Percentiles rank a stretch among this genome's conserved stretches.
Conservation (phyloP, 83 land plant genomes). For the Thuja plicata region DNA sequence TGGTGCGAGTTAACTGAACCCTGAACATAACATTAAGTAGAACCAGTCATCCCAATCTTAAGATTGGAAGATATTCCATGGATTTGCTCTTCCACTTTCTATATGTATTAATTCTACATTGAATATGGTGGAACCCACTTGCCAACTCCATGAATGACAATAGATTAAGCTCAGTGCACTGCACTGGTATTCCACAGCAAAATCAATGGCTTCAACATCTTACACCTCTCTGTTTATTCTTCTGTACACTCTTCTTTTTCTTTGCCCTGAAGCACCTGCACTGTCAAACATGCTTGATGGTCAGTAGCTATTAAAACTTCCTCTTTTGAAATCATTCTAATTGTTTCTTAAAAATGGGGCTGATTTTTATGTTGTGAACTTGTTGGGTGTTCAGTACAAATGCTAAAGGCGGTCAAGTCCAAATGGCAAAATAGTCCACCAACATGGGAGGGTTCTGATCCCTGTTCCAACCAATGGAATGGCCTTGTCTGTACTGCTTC, state of each 20-base stretch:
- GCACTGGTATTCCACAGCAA: neutral
- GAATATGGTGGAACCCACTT: neutral
- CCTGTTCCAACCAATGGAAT: conserved; percentile 40
- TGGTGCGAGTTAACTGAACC: too few relatives aligned
- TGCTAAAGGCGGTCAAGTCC: conserved; percentile 20
- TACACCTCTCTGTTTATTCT: neutral
- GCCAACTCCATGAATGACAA: neutral
- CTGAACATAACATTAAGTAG: neutral
- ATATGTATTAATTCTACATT: neutral
- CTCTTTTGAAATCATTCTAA: neutral
- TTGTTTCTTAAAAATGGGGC: neutral
- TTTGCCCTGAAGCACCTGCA: neutral
- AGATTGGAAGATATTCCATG: too few relatives aligned
- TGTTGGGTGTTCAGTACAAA: conserved; percentile 20
- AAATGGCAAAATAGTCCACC: conserved; percentile 33
- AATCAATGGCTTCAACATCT: neutral
- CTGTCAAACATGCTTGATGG: neutral
- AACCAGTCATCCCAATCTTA: neutral
- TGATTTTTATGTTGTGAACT: neutral
- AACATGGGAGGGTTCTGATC: conserved; percentile 40
- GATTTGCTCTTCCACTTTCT: neutral
- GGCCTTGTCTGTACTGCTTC: conserved; percentile 33
- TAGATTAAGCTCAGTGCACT: neutral
- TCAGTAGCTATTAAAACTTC: neutral
- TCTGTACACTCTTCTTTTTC: neutral